phyloP scores from a whole-genome alignment of 1,139 yeast genomes.

The Debaryomyces psychrophilus region DNA sequence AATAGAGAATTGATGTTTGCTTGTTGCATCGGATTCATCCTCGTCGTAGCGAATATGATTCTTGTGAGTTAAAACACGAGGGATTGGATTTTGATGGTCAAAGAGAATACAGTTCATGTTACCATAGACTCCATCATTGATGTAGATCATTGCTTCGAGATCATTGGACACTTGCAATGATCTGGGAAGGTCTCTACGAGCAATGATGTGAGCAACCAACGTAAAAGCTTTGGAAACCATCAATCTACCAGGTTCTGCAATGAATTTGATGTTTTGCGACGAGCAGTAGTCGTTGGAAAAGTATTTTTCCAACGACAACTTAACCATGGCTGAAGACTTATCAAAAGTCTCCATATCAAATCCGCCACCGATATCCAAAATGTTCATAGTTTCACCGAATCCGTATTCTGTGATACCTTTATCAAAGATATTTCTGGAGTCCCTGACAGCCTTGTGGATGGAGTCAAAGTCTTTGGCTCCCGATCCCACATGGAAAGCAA shows the following conservation, averaged over 20 bases:
- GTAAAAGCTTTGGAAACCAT: conserved; percentile 87
- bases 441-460: conserved; percentile 70
- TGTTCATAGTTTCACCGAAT: conserved; percentile 40
- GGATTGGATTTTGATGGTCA: conserved; percentile 84
- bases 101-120: conserved; percentile 90
- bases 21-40: conserved; percentile 21
- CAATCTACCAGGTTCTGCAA: conserved; percentile 95
- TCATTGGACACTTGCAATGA: conserved; percentile 20
- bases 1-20: conserved; percentile 56
- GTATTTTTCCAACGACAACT: conserved; percentile 54
- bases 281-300: conserved; percentile 52
- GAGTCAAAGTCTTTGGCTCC: conserved; percentile 82
- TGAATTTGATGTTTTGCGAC: conserved; percentile 51
- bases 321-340: conserved; percentile 62
- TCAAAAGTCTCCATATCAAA: conserved; percentile 71
- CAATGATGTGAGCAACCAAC: conserved; percentile 81
- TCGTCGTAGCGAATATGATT: conserved; percentile 51
- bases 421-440: conserved; percentile 73
- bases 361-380: conserved; percentile 94
- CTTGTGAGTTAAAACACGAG: conserved; percentile 63
- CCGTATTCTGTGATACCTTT: conserved; percentile 50
- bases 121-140: conserved; percentile 96
- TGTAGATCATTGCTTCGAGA: conserved; percentile 58
- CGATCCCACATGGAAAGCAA: conserved; percentile 95
- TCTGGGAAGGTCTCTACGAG: conserved; percentile 56